Evolutionary conservation across 345 rosid species (phyloP).

Genomic region (Brassica incana): DNA sequence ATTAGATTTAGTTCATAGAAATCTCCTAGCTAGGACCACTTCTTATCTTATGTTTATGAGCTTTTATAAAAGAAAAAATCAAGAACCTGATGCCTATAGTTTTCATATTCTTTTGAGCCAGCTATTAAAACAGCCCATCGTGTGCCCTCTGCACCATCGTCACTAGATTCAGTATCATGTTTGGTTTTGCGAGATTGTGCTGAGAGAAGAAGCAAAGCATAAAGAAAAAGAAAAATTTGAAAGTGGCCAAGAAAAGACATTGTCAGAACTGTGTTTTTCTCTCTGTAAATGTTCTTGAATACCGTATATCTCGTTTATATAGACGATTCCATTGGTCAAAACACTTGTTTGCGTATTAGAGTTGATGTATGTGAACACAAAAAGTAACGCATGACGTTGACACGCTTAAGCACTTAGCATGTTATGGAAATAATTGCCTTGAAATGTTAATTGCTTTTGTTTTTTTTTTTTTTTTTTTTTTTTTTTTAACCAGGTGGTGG

Average conservation of each 20-base stretch:
- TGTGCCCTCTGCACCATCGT: slow-evolving; percentile 32
- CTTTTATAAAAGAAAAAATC: not conserved
- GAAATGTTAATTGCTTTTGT: slow-evolving; percentile 24
- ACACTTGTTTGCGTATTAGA: slow-evolving; percentile 4
- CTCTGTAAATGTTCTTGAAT: not conserved
- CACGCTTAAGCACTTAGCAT: slow-evolving; percentile 17
- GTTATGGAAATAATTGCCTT: slow-evolving; percentile 19
- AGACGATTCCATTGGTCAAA: not conserved
- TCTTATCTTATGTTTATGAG: not conserved
- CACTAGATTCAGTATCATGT: not conserved
- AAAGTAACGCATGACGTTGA: slow-evolving; percentile 35
- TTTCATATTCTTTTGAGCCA: slow-evolving; percentile 49
- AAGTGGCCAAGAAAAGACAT: slow-evolving; percentile 26
- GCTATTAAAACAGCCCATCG: slow-evolving; percentile 76
- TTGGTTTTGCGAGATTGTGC: slow-evolving; percentile 11
- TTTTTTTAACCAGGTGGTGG: too few species aligned
- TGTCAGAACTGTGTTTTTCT: not conserved
- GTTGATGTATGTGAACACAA: slow-evolving; percentile 11
- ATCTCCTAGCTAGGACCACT: not conserved
- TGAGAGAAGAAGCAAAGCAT: slow-evolving; percentile 25
- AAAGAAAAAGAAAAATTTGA: slow-evolving; percentile 14
- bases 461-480: too few species aligned
- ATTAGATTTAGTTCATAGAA: not conserved
- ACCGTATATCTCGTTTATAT: too few species aligned
- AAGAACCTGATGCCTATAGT: slow-evolving; percentile 73